Conservation (phyloP, 306 rosid genomes). For the Acacia melanoxylon region DNA sequence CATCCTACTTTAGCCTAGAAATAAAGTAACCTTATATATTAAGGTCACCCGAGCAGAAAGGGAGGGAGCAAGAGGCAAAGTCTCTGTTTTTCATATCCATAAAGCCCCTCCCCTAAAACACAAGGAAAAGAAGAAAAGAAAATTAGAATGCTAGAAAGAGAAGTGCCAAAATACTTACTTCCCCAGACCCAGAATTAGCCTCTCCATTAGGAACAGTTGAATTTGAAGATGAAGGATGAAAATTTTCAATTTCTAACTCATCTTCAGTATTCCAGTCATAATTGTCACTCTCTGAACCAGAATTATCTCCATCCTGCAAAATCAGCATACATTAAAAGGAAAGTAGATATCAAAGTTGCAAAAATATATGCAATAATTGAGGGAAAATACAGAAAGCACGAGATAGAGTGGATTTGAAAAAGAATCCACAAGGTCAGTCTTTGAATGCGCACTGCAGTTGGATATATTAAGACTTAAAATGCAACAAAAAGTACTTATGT, state of each 20-base stretch:
- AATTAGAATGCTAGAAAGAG: background rate
- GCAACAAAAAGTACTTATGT: background rate
- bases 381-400: background rate
- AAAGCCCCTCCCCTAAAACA: background rate
- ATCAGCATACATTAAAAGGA: slow-evolving; percentile 11
- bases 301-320: slow-evolving; percentile 66
- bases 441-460: background rate
- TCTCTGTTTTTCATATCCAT: background rate
- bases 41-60: background rate
- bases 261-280: slow-evolving; percentile 90
- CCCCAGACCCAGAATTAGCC: slow-evolving; percentile 44
- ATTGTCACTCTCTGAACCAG: slow-evolving; percentile 56
- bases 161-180: slow-evolving; percentile 39
- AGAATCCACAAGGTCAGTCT: slow-evolving; percentile 1
- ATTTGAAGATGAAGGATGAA: slow-evolving; percentile 49
- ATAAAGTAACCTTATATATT: background rate
- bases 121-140: background rate
- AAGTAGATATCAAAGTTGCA: slow-evolving; percentile 11
- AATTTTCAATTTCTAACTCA: slow-evolving; percentile 73
- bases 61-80: slow-evolving; percentile 5
- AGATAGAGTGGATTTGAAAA: background rate
- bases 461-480: background rate
- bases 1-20: slow-evolving; percentile 1
- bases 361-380: background rate
- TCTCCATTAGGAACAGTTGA: slow-evolving; percentile 52